Evolutionary conservation across 805 yeast species (phyloP).

Genomic region (Metschnikowia peoriensis): DNA sequence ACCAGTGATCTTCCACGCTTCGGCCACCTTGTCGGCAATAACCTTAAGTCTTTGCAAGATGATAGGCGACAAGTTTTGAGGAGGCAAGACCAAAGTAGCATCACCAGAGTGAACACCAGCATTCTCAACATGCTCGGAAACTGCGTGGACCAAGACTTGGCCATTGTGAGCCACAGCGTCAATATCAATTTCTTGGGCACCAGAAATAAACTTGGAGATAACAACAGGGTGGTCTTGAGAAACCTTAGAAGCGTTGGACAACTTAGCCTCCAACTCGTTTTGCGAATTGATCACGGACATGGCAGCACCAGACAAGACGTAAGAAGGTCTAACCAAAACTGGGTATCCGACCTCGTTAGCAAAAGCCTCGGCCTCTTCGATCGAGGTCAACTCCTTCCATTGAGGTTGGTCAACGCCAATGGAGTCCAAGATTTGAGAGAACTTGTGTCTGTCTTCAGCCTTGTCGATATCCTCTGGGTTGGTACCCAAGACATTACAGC

Average conservation of each 20-base stretch:
- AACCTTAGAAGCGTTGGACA: slow-evolving; percentile 85
- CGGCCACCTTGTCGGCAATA: slow-evolving; percentile 90
- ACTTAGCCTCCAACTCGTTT: slow-evolving; percentile 75
- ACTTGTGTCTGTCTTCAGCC: slow-evolving; percentile 98
- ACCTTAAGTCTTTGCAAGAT: slow-evolving; percentile 73
- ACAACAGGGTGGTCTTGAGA: slow-evolving; percentile 97
- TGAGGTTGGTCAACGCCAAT: slow-evolving; percentile 95
- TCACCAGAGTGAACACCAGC: slow-evolving; percentile 99
- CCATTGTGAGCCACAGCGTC: slow-evolving; percentile 96
- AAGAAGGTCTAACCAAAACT: slow-evolving; percentile 95
- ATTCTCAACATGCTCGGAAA: slow-evolving; percentile 96
- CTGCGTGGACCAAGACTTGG: slow-evolving; percentile 86
- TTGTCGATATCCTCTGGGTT: slow-evolving; percentile 91
- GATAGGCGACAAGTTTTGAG: slow-evolving; percentile 68
- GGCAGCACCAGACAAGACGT: slow-evolving; percentile 97
- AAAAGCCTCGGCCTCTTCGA: slow-evolving; percentile 80
- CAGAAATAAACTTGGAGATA: slow-evolving; percentile 91
- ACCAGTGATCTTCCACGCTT: slow-evolving; percentile 94
- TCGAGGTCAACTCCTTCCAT: slow-evolving; percentile 92
- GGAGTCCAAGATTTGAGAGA: slow-evolving; percentile 89
- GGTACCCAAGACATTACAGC: slow-evolving; percentile 90
- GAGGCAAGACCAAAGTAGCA: slow-evolving; percentile 93
- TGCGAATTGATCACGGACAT: slow-evolving; percentile 88
- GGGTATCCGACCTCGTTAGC: slow-evolving; percentile 90
- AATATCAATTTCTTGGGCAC: slow-evolving; percentile 95